A percentile compares a stretch with the other conserved stretches of the same genome.
These are phyloP conservation scores for Eucalyptus microcorys DNA, from an alignment of 345 rosid species.

Conservation along the genomic window DNA sequence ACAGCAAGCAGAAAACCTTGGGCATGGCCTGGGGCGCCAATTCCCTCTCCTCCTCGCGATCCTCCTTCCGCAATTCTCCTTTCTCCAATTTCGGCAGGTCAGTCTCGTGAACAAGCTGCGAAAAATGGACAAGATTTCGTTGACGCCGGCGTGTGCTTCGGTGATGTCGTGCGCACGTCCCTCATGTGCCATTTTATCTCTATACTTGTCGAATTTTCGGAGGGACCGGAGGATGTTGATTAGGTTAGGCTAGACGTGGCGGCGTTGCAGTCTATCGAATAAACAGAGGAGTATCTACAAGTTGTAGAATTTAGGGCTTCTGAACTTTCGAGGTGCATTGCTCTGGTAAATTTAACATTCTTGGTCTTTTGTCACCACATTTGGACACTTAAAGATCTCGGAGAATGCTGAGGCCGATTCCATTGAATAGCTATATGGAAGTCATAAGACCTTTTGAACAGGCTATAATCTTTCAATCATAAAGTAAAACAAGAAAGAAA, in stretches of 20 bases:
- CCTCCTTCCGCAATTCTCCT: conserved; percentile 58
- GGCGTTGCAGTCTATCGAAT: background rate
- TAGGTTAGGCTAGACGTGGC: background rate
- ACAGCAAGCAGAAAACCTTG: conserved; percentile 72
- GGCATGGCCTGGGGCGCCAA: conserved; percentile 86
- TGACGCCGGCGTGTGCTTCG: background rate
- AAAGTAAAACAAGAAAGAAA: background rate
- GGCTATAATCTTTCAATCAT: background rate
- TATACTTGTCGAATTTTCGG: background rate
- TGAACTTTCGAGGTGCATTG: background rate
- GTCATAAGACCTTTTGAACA: background rate
- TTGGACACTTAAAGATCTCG: background rate
- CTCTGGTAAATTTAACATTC: background rate
- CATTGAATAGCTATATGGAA: background rate
- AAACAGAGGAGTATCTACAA: background rate
- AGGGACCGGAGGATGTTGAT: background rate
- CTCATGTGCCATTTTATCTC: background rate
- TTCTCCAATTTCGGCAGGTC: conserved; percentile 84
- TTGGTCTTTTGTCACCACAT: background rate
- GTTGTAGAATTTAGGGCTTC: background rate
- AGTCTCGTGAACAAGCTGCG: background rate
- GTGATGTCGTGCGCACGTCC: background rate
- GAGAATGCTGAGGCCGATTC: background rate
- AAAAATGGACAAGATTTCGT: background rate
- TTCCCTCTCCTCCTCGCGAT: conserved; percentile 63